Base-by-base conservation (phyloP, 1,284 basidiomycete genomes). In the Amylostereum chailletii region DNA sequence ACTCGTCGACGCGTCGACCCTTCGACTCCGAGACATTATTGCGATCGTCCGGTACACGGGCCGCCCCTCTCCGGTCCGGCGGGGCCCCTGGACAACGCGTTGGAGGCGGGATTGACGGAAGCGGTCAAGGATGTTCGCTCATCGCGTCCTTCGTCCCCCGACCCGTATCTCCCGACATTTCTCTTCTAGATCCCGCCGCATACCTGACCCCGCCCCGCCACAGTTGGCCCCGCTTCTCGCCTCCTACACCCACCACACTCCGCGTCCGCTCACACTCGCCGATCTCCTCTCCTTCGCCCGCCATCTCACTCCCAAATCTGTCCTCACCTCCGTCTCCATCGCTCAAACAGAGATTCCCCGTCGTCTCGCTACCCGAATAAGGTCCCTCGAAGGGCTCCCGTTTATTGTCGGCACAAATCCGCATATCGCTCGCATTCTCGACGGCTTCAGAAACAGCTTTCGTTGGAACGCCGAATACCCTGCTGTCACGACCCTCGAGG, bases 391-490 rank as follows among this genome's bases (percentile, higher is more conserved):
- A 61, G 68, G 72, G 2, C 72, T 90, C 11, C 87, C 87, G 1
- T 90, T 86, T 66, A 93, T 95, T 46, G 91, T 94, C 37, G 91
- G 89, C 11, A 90, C 87, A 52, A 94, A 95, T 62, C 92, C 92
- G 3, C 91, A 88, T 66, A 79, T 95, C 33, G 77, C 85, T 5
- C 80, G 77, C 50, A 84, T 83, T 5, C 75, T 93, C 49, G 71
- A 84, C 50, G 75, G 86, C 8, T 90, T 92, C 66, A 75, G 81
- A 55, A 75, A 79, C 34, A 86, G 85, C 59, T 93, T 94, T 62
- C 70, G 77, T 50, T 79, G 79, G 58, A 71, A 94, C 31, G 82
- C 85, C 27, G 83, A 74, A 19, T 78, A 90, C 59, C 81, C 85
- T 7, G 70, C 74, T 2, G 80, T 91, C 47, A 75, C 65, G 43